A percentile compares a stretch with the other conserved stretches of the same genome.
phyloP scores from a whole-genome alignment of 1,284 basidiomycete species.

The Ceratorhiza oryzae-sativae region DNA sequence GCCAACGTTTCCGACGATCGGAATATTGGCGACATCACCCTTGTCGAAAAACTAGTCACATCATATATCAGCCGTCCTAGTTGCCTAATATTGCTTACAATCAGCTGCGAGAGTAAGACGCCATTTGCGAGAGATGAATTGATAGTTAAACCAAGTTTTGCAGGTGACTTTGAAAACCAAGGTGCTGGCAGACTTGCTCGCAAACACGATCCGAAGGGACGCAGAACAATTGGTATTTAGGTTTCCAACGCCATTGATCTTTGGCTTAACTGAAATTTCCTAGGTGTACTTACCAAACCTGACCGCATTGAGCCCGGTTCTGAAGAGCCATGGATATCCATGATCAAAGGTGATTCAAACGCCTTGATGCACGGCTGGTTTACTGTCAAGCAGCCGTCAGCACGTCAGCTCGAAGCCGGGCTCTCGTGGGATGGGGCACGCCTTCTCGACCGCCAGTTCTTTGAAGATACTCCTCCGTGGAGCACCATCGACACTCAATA shows the following conservation, averaged over 20 bases:
- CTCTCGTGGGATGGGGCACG: conserved; percentile 69
- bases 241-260: not conserved
- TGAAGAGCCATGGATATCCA: conserved; percentile 64
- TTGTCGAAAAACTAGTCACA: conserved; percentile 66
- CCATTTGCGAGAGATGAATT: not conserved
- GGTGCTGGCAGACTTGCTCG: conserved; percentile 67
- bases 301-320: conserved; percentile 73
- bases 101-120: conserved; percentile 72
- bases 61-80: conserved; percentile 68
- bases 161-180: conserved; percentile 81
- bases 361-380: conserved; percentile 69
- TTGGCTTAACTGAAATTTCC: not conserved
- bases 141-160: not conserved
- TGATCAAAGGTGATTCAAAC: conserved; percentile 65
- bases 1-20: conserved; percentile 62
- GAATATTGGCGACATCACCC: conserved; percentile 62
- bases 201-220: conserved; percentile 63
- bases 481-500: conserved; percentile 28
- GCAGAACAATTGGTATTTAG: conserved; percentile 68
- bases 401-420: conserved; percentile 60
- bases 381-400: conserved; percentile 72
- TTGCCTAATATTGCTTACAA: conserved; percentile 72
- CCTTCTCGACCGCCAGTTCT: conserved; percentile 69
- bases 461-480: conserved; percentile 66
- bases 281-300: conserved; percentile 83